Evolutionary conservation across 768 basidiomycete species (phyloP), one percentile per base, ranked within the genome.

Genomic region (Lactarius sp.): DNA sequence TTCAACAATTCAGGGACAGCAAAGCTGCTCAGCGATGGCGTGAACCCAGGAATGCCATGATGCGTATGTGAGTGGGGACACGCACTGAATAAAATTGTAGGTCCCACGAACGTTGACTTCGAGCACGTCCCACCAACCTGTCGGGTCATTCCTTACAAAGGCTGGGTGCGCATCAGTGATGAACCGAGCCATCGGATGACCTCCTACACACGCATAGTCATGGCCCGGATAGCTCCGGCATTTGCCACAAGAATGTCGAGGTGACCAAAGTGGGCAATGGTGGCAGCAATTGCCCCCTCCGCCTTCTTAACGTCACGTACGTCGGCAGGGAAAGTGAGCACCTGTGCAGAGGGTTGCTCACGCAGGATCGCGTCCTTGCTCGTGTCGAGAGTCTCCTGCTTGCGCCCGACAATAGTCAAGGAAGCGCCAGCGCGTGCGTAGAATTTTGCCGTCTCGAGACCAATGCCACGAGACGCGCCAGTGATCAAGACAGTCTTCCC

Each of bases 401-500:
- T 59, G 2, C 57, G 65, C 5, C 53, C 57, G 2, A 58, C 53
- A 16, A 71, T 52, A 4, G 68, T 39, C 13, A 70, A 46, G 2
- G 27, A 41, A 5, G 70, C 70, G 4, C 70, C 70, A 2, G 68
- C 65, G 7, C 49, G 53, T 1, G 66, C 66, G 13, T 66, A 71
- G 12, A 42, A 42, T 42, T 42, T 20, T 58, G 42, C 20, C 61
- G 33, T 64, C n/a, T 61, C 69, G 34, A 59, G 42, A 7, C 70
- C 70, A 2, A 71, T 69, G 34, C 70, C 70, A 18, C 64, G 65
- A 6, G 60, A 64, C 3, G 65, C 62, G 22, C 71, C 71, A 7
- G 70, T 71, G 61, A 71, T 64, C 34, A 71, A 33, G 9, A 69
- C 70, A 1, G 66, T 64, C 46, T 66, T 66, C 6, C 58, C 58